Percentiles rank a stretch among this genome's conserved stretches.
These are phyloP conservation scores for Euryodendron excelsum DNA, from an alignment of 148 eudicot species.

Conservation along the genomic window DNA sequence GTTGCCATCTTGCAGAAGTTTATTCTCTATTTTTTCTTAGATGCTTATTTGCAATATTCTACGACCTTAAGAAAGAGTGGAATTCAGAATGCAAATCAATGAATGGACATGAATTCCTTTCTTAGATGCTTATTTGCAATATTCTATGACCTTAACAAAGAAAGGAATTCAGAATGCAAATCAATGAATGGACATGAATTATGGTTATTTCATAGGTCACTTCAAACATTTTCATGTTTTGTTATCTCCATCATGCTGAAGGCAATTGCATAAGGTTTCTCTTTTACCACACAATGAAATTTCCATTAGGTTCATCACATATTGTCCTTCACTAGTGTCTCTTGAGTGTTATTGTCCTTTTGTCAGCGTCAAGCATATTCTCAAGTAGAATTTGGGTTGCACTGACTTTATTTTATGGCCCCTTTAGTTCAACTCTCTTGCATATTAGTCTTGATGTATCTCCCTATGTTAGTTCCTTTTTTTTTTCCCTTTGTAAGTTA, in stretches of 20 bases:
- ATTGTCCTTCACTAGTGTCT: neutral
- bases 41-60: neutral
- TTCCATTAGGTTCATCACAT: neutral
- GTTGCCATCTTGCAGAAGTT: slow-evolving; percentile 6
- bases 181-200: no score
- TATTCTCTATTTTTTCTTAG: neutral
- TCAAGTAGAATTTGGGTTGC: neutral
- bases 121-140: neutral
- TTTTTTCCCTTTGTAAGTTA: neutral
- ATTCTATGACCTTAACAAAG: neutral
- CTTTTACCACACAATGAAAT: neutral
- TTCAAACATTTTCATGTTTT: neutral
- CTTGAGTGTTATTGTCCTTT: neutral
- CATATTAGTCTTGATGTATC: neutral
- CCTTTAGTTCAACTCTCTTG: neutral
- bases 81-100: neutral
- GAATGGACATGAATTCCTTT: neutral
- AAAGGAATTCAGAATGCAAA: neutral
- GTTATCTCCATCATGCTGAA: neutral
- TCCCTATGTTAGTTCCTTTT: neutral
- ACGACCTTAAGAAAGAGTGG: neutral
- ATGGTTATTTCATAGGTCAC: neutral
- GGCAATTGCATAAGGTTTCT: neutral
- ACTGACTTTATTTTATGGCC: neutral
- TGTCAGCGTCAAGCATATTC: neutral